These are phyloP conservation scores for Mangifera indica DNA, from an alignment of 345 rosid genomes.

Conservation along the genomic window DNA sequence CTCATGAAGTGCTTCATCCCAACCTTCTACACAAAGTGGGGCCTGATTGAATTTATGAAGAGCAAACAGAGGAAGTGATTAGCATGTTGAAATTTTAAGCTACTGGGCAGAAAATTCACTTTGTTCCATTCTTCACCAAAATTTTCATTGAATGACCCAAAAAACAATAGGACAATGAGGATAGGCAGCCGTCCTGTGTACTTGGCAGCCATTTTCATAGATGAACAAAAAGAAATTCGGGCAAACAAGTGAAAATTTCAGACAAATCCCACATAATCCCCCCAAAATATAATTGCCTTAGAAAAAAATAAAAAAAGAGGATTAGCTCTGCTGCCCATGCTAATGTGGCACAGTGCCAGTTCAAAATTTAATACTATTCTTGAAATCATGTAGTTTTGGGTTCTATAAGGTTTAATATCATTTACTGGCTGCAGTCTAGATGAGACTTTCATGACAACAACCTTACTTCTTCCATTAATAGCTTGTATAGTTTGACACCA, in stretches of 20 bases:
- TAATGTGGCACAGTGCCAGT: not conserved
- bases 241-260: not conserved
- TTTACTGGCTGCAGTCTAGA: no score
- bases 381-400: not conserved
- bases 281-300: not conserved
- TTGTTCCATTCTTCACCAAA: not conserved
- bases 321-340: not conserved
- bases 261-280: no score
- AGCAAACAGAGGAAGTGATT: not conserved
- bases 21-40: slow-evolving; percentile 80
- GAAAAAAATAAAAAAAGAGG: not conserved
- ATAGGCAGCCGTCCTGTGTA: not conserved
- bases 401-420: no score
- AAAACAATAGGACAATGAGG: not conserved
- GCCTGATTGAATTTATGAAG: slow-evolving; percentile 42
- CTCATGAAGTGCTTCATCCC: slow-evolving; percentile 98
- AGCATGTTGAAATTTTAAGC: not conserved
- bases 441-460: no score
- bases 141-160: not conserved
- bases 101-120: not conserved
- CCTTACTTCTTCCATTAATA: no score
- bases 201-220: not conserved
- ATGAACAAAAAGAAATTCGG: not conserved
- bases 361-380: not conserved
- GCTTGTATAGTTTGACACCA: no score